Conservation (phyloP, 2,329 filamentous ascomycete genomes). For the Epichloe aotearoae region DNA sequence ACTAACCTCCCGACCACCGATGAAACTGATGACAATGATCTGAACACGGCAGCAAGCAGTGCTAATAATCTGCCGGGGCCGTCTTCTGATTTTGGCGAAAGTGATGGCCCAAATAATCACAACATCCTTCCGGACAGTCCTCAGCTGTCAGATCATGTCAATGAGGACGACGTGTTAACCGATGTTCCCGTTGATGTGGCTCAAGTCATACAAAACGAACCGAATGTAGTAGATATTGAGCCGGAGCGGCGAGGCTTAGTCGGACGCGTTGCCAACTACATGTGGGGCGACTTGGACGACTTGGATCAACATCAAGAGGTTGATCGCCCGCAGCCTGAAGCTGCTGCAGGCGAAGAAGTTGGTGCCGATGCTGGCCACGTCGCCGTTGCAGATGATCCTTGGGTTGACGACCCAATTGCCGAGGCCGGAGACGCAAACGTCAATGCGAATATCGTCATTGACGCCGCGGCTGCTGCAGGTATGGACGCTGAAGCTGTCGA, state of each 20-base stretch:
- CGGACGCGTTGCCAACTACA: constrained; percentile 38
- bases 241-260: constrained; percentile 14
- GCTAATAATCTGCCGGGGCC: neutral
- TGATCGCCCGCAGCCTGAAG: constrained; percentile 11
- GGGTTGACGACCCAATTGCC: constrained; percentile 11
- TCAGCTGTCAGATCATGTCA: neutral
- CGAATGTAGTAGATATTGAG: constrained; percentile 6
- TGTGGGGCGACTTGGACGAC: constrained; percentile 46
- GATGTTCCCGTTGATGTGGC: constrained; percentile 5
- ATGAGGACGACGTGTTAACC: neutral
- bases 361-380: constrained; percentile 38
- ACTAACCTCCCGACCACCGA: constrained; percentile 22
- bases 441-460: constrained; percentile 16
- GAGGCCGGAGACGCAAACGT: constrained; percentile 24
- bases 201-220: constrained; percentile 4
- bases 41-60: neutral
- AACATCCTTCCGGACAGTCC: neutral
- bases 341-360: constrained; percentile 20
- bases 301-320: constrained; percentile 26
- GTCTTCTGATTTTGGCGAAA: neutral
- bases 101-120: neutral
- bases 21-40: constrained; percentile 6
- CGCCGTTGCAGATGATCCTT: constrained; percentile 32
- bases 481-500: constrained; percentile 66
- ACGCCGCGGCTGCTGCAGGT: constrained; percentile 42